Base-by-base conservation (phyloP, 2,329 filamentous ascomycete species). In the Sarocladiaceae sp. region DNA sequence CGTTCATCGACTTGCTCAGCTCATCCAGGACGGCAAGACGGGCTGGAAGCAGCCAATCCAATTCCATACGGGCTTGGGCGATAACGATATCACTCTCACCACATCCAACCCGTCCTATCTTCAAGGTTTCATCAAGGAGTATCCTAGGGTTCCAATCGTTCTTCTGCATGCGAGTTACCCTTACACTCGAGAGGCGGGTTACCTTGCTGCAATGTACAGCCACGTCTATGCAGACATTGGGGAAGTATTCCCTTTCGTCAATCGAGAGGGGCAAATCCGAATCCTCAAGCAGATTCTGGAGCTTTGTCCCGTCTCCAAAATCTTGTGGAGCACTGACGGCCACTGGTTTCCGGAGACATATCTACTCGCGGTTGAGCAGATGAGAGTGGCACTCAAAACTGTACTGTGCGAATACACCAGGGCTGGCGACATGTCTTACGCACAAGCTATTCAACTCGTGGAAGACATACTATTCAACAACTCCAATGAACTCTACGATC, bases 161-260 rank as follows among this genome's bases (percentile, higher is more conserved):
- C 71, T 95, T 8, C 77, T 95, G 2, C 89, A 95, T 63, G 84
- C 89, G 0, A 82, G 88, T 2, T 95, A 95, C 64, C 90, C 90
- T 0, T 94, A 87, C 62, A 90, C 85, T 0, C 79, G 84, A 33
- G 88, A 94, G 67, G 81, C 86, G 0, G 88, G 86, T 0, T 95
- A 93, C 63, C 75, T 95, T 18, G 88, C 90, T 0, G 82, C 80
- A 1, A 83, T 88, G 20, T 94, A 91, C 63, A 74, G 80, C 22
- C 93, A 95, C 61, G 87, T 88, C 2, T 94, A 90, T 62, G 80
- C 90, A 12, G 90, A 95, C 62, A 82, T 95, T 51, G 89, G 90
- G 1, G 86, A 91, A 62, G 85, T 94, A 0, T 95, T 94, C 55
- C 89, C 89, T 0, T 85, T 84, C 67, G 67, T 94, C 33, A 92